phyloP scores from a whole-genome alignment of 768 basidiomycete species.

The Russula ochroleuca region DNA sequence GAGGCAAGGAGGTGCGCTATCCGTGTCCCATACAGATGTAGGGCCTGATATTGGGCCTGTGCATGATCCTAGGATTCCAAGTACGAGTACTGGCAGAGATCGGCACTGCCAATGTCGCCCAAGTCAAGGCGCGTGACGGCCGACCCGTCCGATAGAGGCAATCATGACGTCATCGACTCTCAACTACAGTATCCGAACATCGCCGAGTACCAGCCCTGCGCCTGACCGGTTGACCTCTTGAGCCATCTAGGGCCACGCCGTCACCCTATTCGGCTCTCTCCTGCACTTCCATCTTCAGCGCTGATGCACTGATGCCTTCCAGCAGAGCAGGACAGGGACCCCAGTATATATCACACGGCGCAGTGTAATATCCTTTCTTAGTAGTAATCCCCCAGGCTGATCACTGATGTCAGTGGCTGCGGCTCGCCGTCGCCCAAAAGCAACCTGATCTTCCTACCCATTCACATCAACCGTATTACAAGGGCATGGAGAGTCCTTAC shows the following conservation, averaged over 20 bases:
- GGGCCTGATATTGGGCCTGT: not conserved
- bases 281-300: not conserved
- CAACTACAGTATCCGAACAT: too few species aligned
- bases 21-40: not conserved
- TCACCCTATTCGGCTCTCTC: not conserved
- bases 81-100: not conserved
- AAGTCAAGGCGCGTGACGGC: not conserved
- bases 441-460: not conserved
- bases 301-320: not conserved
- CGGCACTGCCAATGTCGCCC: not conserved
- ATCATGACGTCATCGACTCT: not conserved
- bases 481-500: conserved; percentile 2
- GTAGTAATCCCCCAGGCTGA: not conserved
- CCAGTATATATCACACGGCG: not conserved
- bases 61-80: not conserved
- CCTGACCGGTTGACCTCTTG: too few species aligned
- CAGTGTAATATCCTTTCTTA: conserved; percentile 6
- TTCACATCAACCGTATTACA: not conserved
- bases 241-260: too few species aligned
- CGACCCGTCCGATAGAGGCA: not conserved
- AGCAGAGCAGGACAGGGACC: not conserved
- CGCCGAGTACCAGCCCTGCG: too few species aligned
- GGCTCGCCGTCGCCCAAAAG: not conserved
- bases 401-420: not conserved
- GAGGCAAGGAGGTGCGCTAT: not conserved